phyloP scores from a whole-genome alignment of 1,284 basidiomycete genomes.

The Trichosporon asahii region DNA sequence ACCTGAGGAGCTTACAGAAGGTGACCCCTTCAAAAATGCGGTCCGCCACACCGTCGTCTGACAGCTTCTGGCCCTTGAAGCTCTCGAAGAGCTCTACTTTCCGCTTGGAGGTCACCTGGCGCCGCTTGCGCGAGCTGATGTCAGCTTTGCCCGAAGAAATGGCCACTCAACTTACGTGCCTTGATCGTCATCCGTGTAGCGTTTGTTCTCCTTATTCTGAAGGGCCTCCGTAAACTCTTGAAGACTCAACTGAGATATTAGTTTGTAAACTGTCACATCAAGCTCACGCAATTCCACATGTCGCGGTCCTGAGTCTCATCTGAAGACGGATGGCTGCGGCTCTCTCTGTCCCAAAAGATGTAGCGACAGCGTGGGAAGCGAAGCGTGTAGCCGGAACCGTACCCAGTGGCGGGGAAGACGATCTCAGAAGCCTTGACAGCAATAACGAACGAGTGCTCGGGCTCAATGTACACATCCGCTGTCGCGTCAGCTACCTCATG shows the following conservation, averaged over 20 bases:
- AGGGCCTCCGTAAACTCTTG: slow-evolving; percentile 41
- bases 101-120: slow-evolving; percentile 22
- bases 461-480: slow-evolving; percentile 54
- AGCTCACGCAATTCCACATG: slow-evolving; percentile 48
- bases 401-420: slow-evolving; percentile 53
- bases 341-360: slow-evolving; percentile 58
- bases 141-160: not conserved
- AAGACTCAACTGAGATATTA: slow-evolving; percentile 33
- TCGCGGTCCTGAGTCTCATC: slow-evolving; percentile 44
- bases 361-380: slow-evolving; percentile 79
- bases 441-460: slow-evolving; percentile 59
- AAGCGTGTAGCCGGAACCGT: slow-evolving; percentile 54
- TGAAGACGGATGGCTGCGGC: slow-evolving; percentile 33
- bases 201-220: slow-evolving; percentile 37
- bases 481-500: slow-evolving; percentile 18
- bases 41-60: slow-evolving; percentile 60
- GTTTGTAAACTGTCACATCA: not conserved
- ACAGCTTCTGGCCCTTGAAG: slow-evolving; percentile 63
- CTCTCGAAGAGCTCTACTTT: slow-evolving; percentile 63
- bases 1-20: slow-evolving; percentile 62
- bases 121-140: slow-evolving; percentile 32
- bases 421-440: slow-evolving; percentile 90
- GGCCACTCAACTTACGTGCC: slow-evolving; percentile 35
- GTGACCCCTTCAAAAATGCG: slow-evolving; percentile 68
- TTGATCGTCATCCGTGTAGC: slow-evolving; percentile 42